phyloP scores from a whole-genome alignment of 148 eudicot genomes.

The Rhododendron henanense region DNA sequence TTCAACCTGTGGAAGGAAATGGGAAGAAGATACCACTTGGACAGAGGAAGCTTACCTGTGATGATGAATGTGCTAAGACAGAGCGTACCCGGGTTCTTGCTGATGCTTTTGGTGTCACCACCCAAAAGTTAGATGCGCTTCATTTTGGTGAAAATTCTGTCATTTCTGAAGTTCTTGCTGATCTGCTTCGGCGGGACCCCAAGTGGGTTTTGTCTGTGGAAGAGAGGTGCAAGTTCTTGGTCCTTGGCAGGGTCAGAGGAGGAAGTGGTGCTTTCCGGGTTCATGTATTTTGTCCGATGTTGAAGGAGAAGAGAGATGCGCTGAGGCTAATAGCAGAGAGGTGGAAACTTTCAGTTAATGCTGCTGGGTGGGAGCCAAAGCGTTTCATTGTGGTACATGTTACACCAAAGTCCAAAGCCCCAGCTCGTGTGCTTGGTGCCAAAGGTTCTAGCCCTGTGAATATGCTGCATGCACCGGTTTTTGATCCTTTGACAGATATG shows the following conservation, averaged over 20 bases:
- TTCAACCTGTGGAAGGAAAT: slow-evolving; percentile 69
- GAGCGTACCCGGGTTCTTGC: slow-evolving; percentile 80
- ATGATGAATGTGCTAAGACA: slow-evolving; percentile 78
- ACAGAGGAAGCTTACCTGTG: slow-evolving; percentile 82
- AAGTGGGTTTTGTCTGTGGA: slow-evolving; percentile 93
- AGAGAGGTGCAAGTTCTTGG: slow-evolving; percentile 84
- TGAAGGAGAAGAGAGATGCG: slow-evolving; percentile 84
- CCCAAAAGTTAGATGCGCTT: slow-evolving; percentile 66
- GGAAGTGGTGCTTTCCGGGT: slow-evolving; percentile 42
- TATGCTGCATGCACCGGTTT: slow-evolving; percentile 41
- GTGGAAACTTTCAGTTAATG: slow-evolving; percentile 77
- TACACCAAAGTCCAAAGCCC: slow-evolving; percentile 71
- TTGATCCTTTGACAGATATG: slow-evolving; percentile 80
- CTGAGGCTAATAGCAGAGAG: slow-evolving; percentile 85
- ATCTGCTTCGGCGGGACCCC: slow-evolving; percentile 73
- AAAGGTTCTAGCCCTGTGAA: slow-evolving; percentile 41
- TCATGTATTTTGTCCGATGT: slow-evolving; percentile 91
- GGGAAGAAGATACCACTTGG: slow-evolving; percentile 72
- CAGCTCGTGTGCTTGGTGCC: slow-evolving; percentile 69
- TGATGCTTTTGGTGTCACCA: slow-evolving; percentile 77
- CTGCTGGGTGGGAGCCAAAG: slow-evolving; percentile 98
- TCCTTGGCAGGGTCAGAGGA: slow-evolving; percentile 71
- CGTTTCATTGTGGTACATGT: slow-evolving; percentile 75
- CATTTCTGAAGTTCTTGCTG: slow-evolving; percentile 56
- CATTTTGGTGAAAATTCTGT: slow-evolving; percentile 68